Evolutionary conservation across 1,284 basidiomycete genomes (phyloP), one percentile per base, ranked within the genome.

Genomic region (Pholiota adiposa): DNA sequence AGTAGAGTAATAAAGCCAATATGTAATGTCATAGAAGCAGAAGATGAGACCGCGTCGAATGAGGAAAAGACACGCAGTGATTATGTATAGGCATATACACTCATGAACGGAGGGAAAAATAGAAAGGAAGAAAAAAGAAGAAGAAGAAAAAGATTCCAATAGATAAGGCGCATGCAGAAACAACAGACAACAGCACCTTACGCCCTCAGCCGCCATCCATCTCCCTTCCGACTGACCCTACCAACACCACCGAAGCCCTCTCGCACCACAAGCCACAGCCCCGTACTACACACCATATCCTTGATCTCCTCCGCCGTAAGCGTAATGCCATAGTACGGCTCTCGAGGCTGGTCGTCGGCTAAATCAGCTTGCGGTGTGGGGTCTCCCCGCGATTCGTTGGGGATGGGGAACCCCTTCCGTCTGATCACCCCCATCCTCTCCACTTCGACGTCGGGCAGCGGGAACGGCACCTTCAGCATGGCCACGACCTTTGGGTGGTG

Each of bases 401-500:
- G 29, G 21, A 58, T 23, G 29, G 60, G 49, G 41, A 60, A 58
- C n/a, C 62, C 66, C 14, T 81, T 67, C 31, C 89, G 77, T 67
- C 77, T 82, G 31, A 83, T 77, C 31, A 87, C 74, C 4, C 71
- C 71, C 72, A 86, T 77, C 43, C 70, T 76, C 66, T 89, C 87
- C 4, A 93, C 79, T 65, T 90, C 85, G 21, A 96, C 78, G 63
- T 93, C 87, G 0, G 91, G 87, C 0, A 98, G 81, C 0, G 92
- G 89, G 73, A 89, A 94, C 8, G 96, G 95, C 51, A 97, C 86
- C 71, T 94, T 93, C 60, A 98, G 83, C 76, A 96, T 87, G 34
- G 89, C 92, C 29, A 98, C 91, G 18, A 98, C 90, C 72, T 97
- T 96, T 6, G 97, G 97, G 74, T 98, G 97, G 73, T 98, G 95